These are phyloP conservation scores for Pelagophyceae sp. DNA, from an alignment of 352 stramenopile species.

Conservation along the genomic window DNA sequence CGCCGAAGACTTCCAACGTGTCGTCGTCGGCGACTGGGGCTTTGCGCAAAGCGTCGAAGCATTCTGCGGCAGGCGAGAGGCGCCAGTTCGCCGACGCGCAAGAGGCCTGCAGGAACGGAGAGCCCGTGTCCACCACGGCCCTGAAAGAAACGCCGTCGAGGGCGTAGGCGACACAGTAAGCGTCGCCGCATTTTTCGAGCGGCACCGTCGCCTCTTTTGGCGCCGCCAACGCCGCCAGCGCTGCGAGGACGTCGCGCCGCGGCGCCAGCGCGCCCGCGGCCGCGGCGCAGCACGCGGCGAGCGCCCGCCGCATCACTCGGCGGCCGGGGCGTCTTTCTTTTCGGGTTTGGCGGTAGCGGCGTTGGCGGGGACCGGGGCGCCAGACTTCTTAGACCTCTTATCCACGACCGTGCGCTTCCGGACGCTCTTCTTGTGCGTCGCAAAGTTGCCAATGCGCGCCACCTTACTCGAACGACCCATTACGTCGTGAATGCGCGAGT, in stretches of 20 bases:
- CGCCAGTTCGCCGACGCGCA: not conserved
- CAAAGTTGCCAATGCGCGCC: not conserved
- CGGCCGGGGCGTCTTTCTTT: not conserved
- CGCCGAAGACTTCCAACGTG: not conserved
- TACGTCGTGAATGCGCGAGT: no score
- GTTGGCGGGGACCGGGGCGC: no score
- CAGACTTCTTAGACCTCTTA: constrained; percentile 3
- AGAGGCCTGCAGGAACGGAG: not conserved
- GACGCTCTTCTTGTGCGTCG: constrained; percentile 10
- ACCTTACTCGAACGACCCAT: not conserved
- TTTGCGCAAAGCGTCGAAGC: not conserved
- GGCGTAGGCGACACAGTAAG: not conserved
- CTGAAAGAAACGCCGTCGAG: not conserved
- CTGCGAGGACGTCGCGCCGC: not conserved
- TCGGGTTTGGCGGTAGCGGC: not conserved
- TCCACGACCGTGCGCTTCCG: not conserved
- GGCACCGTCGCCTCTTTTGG: not conserved
- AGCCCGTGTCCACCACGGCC: not conserved
- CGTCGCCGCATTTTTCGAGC: not conserved
- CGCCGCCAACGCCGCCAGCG: not conserved
- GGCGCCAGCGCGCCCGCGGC: not conserved
- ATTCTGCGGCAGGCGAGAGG: not conserved
- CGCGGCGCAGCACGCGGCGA: not conserved
- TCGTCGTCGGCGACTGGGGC: not conserved
- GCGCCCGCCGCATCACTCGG: not conserved